Evolutionary conservation across 2,329 filamentous ascomycete genomes (phyloP).

Genomic region (Colletotrichum sp.): DNA sequence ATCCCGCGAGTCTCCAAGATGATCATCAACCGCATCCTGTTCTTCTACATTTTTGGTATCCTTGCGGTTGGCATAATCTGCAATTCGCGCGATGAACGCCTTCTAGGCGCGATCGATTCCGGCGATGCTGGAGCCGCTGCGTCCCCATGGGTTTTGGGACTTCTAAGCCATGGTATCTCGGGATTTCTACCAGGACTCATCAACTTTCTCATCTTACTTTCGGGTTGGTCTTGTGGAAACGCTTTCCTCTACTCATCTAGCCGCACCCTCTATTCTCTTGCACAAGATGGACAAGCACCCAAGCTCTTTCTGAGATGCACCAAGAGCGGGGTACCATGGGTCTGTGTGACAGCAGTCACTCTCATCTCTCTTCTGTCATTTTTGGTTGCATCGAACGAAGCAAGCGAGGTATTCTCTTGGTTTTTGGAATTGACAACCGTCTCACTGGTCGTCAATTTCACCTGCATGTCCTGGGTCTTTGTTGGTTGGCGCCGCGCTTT

Average conservation of each 20-base stretch:
- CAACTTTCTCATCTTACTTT: constrained; percentile 48
- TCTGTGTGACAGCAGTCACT: constrained; percentile 35
- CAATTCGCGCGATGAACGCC: constrained; percentile 59
- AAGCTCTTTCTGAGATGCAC: constrained; percentile 43
- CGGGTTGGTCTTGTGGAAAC: constrained; percentile 48
- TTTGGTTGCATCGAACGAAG: constrained; percentile 39
- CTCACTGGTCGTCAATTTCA: constrained; percentile 65
- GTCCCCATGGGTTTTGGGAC: constrained; percentile 57
- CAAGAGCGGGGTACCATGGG: constrained; percentile 49
- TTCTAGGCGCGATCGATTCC: constrained; percentile 57
- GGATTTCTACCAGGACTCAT: constrained; percentile 59
- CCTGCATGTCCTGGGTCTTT: constrained; percentile 48
- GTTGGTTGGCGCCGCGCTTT: constrained; percentile 56
- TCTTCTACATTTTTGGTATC: constrained; percentile 72
- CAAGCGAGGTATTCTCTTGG: constrained; percentile 43
- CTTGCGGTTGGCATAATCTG: constrained; percentile 65
- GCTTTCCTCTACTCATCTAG: constrained; percentile 57
- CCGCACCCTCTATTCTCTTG: constrained; percentile 54
- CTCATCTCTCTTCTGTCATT: constrained; percentile 39
- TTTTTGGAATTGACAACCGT: constrained; percentile 60
- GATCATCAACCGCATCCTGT: constrained; percentile 73
- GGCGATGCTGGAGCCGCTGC: constrained; percentile 55
- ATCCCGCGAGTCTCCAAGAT: constrained; percentile 75
- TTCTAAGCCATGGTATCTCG: constrained; percentile 56
- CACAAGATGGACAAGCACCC: constrained; percentile 53